Evolutionary conservation across 2,329 filamentous ascomycete species (phyloP).

Genomic region (Penicillium sp.): DNA sequence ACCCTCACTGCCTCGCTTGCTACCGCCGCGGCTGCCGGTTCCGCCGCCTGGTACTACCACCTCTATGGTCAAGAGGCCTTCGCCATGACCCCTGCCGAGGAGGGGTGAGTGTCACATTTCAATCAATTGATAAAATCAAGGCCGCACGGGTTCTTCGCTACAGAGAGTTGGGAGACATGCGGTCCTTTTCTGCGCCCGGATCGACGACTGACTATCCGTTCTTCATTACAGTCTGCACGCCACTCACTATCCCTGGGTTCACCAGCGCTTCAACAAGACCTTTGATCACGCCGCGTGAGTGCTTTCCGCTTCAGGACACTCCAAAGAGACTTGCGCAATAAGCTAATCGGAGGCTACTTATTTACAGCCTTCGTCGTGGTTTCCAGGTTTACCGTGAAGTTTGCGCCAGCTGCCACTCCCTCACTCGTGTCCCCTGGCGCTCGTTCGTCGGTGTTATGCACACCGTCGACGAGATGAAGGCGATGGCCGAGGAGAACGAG

Average conservation of each 20-base stretch:
- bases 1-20: slow-evolving; percentile 83
- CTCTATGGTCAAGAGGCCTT: slow-evolving; percentile 83
- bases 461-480: slow-evolving; percentile 98
- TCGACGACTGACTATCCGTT: slow-evolving; percentile 22
- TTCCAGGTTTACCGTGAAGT: slow-evolving; percentile 99
- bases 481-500: slow-evolving; percentile 93
- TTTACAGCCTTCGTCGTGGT: slow-evolving; percentile 82
- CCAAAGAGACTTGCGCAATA: slow-evolving; percentile 10
- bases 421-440: slow-evolving; percentile 90
- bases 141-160: slow-evolving; percentile 13
- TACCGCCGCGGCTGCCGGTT: slow-evolving; percentile 78
- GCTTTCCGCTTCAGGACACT: slow-evolving; percentile 8
- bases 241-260: slow-evolving; percentile 91
- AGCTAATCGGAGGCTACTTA: slow-evolving; percentile 18
- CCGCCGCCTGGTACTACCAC: slow-evolving; percentile 95
- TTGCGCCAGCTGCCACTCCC: slow-evolving; percentile 95
- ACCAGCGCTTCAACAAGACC: slow-evolving; percentile 85
- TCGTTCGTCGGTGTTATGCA: slow-evolving; percentile 81
- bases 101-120: slow-evolving; percentile 69
- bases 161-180: slow-evolving; percentile 23
- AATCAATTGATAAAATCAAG: slow-evolving; percentile 9
- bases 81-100: slow-evolving; percentile 89
- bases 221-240: slow-evolving; percentile 68
- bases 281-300: slow-evolving; percentile 95
- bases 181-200: slow-evolving; percentile 13